Base-by-base conservation (phyloP, 495 filamentous ascomycete genomes). In the Neurospora hispaniola region DNA sequence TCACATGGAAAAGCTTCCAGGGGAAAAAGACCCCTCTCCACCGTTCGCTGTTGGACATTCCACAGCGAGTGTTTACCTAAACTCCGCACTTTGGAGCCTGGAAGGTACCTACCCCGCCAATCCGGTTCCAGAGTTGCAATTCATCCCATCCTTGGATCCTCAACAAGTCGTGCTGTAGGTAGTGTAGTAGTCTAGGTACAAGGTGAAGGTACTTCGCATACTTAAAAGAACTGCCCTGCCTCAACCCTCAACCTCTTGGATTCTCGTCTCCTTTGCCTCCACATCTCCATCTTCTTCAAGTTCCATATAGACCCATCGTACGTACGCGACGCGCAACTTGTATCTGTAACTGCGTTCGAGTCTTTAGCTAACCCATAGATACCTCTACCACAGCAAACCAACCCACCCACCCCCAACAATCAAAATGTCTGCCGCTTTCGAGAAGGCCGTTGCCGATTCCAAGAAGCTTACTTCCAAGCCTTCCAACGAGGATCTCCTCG, bases 381-480 rank as follows among this genome's bases (percentile, higher is more conserved):
- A 62, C 14, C 54, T 18, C 23, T 18, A 18, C 54, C 27, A 35
- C 27, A 62, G 54, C 27, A 66, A 66, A 31, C 54, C 54, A 66
- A 66, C 11, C n/a, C 23, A 74, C 70, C 68, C 72, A 16, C 62
- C 42, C 71, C 73, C 72, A 75, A 72, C 72, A 18, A 20, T 35
- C 78, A 82, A 73, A 41, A 85, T 86, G 84, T 76, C 81, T 71
- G 74, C 78, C 43, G 87, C 83, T 54, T 90, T 90, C 83, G 77
- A 86, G 76, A 85, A 84, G 76, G 88, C 92, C 71, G 87, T 90
- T 75, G 84, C 84, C 79, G 88, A 92, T 75, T 86, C 82, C 81
- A 86, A 86, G 79, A 89, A 91, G 84, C 84, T 92, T 71, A 88
- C 86, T 71, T 80, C 82, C 72, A 89, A 88, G 84, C 89, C 88